Percentiles rank a stretch among this genome's conserved stretches.
Conservation (phyloP, 805 yeast species). For the Cyberlindnera suaveolens region DNA sequence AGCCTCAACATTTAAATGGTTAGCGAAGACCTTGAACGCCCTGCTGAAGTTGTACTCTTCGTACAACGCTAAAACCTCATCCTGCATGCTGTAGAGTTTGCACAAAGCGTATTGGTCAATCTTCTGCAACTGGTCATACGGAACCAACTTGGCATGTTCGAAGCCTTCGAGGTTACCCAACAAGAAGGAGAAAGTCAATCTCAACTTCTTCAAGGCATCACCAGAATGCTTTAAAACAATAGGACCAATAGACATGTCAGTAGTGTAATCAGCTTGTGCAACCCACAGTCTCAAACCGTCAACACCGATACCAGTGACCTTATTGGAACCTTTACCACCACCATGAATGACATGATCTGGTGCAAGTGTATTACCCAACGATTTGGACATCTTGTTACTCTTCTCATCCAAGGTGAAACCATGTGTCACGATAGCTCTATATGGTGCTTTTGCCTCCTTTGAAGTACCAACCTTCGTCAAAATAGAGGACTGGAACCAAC, state of each 20-base stretch:
- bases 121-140: slow-evolving; percentile 32
- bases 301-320: slow-evolving; percentile 64
- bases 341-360: slow-evolving; percentile 55
- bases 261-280: slow-evolving; percentile 81
- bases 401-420: slow-evolving; percentile 87
- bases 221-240: slow-evolving; percentile 68
- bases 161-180: slow-evolving; percentile 66
- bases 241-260: slow-evolving; percentile 72
- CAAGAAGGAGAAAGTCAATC: slow-evolving; percentile 75
- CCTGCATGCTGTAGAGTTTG: slow-evolving; percentile 43
- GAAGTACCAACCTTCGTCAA: slow-evolving; percentile 61
- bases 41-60: slow-evolving; percentile 58
- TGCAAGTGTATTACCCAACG: slow-evolving; percentile 73
- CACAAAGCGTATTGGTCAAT: slow-evolving; percentile 63
- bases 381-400: slow-evolving; percentile 90
- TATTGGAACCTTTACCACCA: slow-evolving; percentile 40
- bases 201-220: slow-evolving; percentile 72
- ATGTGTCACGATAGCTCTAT: slow-evolving; percentile 73
- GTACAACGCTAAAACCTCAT: slow-evolving; percentile 38
- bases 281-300: slow-evolving; percentile 91
- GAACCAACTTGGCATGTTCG: slow-evolving; percentile 27
- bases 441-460: slow-evolving; percentile 47
- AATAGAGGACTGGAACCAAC: slow-evolving; percentile 96
- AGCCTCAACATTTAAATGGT: slow-evolving; percentile 66
- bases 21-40: slow-evolving; percentile 60